Evolutionary conservation across 1,284 basidiomycete species (phyloP), one percentile per base, ranked within the genome.

Genomic region (Pseudozyma pruni): DNA sequence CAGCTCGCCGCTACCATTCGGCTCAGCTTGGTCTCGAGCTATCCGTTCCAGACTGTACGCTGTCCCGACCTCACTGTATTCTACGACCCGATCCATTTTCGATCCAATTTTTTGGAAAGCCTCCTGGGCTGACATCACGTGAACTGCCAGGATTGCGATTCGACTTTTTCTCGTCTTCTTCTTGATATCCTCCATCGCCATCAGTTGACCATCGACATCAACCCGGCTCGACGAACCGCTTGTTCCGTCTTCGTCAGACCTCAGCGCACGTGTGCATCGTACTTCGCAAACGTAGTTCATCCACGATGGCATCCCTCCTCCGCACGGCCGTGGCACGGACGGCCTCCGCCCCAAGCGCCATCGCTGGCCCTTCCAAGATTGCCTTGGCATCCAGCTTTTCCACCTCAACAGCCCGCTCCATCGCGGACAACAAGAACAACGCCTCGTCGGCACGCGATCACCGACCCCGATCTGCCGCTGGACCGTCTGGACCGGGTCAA

Each of bases 381-480:
- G 19, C 11, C 13, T 8, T n/a, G 4, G 23, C 38, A 5, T 13
- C 29, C 10, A 7, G 9, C 1, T 62, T 68, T 8, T 49, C 44
- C 2, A 60, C 57, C 3, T 44, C 39, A 0, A 9, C 64, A 3
- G 8, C 4, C 0, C n/a, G 37, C 0, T 35, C 7, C 2, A 58
- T 68, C 31, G 64, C 64, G 35, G 64, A 62, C 14, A 58, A 68
- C 46, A 54, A 63, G 48, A 62, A 59, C 19, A 27, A 63, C 20
- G 47, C 55, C 0, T 33, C 59, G 0, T 48, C 60, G 0, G 66
- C 59, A 37, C 46, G 66, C 22, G 48, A 48, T 27, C 66, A 69
- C 25, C 54, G 55, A 4, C 43, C 66, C 1, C 38, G 43, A 0
- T 58, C 66, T 1, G 52, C 58, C 2, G 57, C 48, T 14, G 63